Evolutionary conservation across 768 basidiomycete species (phyloP), one percentile per base, ranked within the genome.

Genomic region (Trametes coccinea): DNA sequence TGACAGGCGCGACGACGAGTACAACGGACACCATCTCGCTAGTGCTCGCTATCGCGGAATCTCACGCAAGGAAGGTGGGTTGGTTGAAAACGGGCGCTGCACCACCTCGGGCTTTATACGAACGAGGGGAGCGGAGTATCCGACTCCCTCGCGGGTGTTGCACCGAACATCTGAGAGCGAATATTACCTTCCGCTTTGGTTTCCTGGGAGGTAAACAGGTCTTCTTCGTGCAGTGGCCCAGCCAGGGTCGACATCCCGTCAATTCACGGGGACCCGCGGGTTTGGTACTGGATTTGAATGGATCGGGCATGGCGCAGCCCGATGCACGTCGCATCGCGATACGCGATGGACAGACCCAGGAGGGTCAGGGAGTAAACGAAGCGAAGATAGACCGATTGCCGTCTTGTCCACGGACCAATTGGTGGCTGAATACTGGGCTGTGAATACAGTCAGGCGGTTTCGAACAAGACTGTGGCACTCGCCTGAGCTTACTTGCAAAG

Each of bases 311-410:
- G 50, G 29, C 54, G 31, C 54, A 30, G 48, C 48, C 61, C 61
- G 61, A 62, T 62, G 53, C 50, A 37, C 61, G 54, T 54, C 55
- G 55, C 56, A 62, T 56, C 61, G 61, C 61, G 61, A 62, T 62
- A 52, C 50, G 43, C 56, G 60, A 61, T 56, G 48, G 48, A 56
- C 60, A 56, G 49, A 14, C 16, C 43, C 29, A 47, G n/a, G 55
- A 29, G 30, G 48, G 60, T 56, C 54, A 62, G 50, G 29, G 61
- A 34, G 17, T 49, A 8, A 14, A 27, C 13, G 49, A 62, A 56
- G 55, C 61, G 61, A 62, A 51, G 50, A 62, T 56, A 56, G 61
- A 48, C 50, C 54, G 61, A 57, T 52, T 52, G 55, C 54, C 55
- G 50, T 39, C 50, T 45, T 52, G 55, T 46, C 49, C 43, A 45